These are phyloP conservation scores for Ceriops tagal DNA, from an alignment of 345 rosid species.

Conservation along the genomic window DNA sequence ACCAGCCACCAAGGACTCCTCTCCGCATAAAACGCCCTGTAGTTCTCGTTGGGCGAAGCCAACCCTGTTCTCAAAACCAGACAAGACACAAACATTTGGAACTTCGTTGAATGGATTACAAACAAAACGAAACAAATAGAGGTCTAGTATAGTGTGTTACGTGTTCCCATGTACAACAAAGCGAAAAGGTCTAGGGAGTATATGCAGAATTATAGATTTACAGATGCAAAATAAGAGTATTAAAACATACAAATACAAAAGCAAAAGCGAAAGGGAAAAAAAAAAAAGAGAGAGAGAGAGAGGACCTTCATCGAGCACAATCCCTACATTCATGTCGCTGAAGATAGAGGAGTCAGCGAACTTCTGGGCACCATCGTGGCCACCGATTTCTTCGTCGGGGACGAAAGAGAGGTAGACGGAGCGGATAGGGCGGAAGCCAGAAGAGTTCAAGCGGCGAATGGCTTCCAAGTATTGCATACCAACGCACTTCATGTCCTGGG, in stretches of 20 bases:
- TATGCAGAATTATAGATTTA: too few relatives aligned
- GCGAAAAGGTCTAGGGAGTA: too few relatives aligned
- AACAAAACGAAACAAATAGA: not conserved
- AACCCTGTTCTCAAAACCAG: constrained; percentile 43
- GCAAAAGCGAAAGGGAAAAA: too few relatives aligned
- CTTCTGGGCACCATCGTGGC: constrained; percentile 82
- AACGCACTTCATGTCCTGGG: constrained; percentile 99
- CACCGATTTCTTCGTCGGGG: constrained; percentile 96
- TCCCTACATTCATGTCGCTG: constrained; percentile 59
- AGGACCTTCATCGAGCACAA: constrained; percentile 90
- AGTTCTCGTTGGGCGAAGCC: constrained; percentile 62
- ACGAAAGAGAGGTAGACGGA: constrained; percentile 70
- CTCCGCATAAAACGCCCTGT: constrained; percentile 75
- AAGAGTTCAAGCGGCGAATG: constrained; percentile 53
- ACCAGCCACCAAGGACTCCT: constrained; percentile 84
- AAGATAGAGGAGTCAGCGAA: constrained; percentile 57
- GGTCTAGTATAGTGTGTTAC: too few relatives aligned
- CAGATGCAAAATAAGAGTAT: too few relatives aligned
- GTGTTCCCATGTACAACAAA: too few relatives aligned
- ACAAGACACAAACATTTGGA: too few relatives aligned
- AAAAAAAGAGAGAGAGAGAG: not conserved
- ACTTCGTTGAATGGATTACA: not conserved
- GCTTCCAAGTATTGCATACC: constrained; percentile 96
- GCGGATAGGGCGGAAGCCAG: constrained; percentile 62
- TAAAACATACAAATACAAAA: too few relatives aligned